A percentile compares a stretch with the other conserved stretches of the same genome.
Conservation (phyloP, 768 basidiomycete species). For the Phlebiopsis gigantea region DNA sequence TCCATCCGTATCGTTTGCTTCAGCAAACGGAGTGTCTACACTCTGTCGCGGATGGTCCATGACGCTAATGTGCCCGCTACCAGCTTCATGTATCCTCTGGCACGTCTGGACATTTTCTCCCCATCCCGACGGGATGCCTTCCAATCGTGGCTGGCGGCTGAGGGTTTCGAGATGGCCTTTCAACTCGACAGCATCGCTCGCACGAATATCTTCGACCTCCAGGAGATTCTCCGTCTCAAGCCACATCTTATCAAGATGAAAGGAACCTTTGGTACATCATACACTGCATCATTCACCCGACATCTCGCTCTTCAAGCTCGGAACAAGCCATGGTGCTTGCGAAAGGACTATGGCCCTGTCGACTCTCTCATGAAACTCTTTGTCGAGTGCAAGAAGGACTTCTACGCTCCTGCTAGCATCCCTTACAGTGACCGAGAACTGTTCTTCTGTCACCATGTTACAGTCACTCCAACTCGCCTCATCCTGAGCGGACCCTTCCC, state of each 20-base stretch:
- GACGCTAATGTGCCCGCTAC: conserved; percentile 28
- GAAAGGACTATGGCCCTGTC: background rate
- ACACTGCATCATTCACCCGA: conserved; percentile 25
- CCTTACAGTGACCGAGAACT: conserved; percentile 15
- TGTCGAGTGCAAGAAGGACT: background rate
- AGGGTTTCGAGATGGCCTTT: conserved; percentile 52
- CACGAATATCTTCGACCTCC: conserved; percentile 38
- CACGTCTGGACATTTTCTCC: conserved; percentile 37
- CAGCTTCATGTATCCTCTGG: conserved; percentile 32
- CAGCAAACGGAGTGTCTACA: conserved; percentile 28
- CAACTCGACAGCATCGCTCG: conserved; percentile 44
- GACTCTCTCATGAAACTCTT: conserved; percentile 1
- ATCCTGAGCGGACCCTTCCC: conserved; percentile 69
- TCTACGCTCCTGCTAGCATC: background rate
- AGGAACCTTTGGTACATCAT: conserved; percentile 27
- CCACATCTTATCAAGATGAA: conserved; percentile 29
- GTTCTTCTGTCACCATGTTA: conserved; percentile 61
- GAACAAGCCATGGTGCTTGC: background rate
- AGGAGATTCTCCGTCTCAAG: conserved; percentile 43
- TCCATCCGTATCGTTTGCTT: conserved; percentile 46
- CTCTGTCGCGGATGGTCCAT: conserved; percentile 34
- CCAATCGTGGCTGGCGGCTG: conserved; percentile 27
- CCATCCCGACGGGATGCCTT: conserved; percentile 25
- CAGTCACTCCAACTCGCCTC: conserved; percentile 68
- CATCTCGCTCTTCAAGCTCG: background rate